Conservation (phyloP, 75 land plant species). For the Picea glauca region DNA sequence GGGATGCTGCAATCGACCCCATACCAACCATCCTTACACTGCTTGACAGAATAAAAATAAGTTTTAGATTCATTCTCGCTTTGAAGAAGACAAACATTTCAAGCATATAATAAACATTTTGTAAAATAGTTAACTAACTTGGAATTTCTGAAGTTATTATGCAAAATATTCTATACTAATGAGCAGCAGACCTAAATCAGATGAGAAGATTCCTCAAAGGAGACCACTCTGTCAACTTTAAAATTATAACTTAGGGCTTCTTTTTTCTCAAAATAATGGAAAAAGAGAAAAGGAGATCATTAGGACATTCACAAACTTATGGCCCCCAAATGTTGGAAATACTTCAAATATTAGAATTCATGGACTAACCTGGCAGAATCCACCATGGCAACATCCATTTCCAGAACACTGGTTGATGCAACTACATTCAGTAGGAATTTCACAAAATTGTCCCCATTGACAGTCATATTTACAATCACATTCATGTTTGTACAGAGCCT, state of each 20-base stretch:
- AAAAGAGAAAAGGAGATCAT: not conserved
- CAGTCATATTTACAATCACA: slow-evolving; percentile 94
- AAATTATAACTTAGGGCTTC: not conserved
- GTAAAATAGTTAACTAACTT: not conserved
- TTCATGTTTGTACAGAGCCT: slow-evolving; percentile 56
- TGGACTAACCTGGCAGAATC: slow-evolving; percentile 69
- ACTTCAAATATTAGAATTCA: not conserved
- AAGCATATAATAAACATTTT: slow-evolving; percentile 3
- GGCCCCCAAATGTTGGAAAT: not conserved
- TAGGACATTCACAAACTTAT: not conserved
- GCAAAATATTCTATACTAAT: not conserved
- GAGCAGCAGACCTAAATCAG: not conserved
- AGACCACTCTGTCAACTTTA: not conserved
- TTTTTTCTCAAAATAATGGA: not conserved
- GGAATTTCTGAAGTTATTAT: not conserved
- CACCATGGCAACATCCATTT: slow-evolving; percentile 83
- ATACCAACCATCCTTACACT: slow-evolving; percentile 82
- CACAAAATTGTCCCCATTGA: slow-evolving; percentile 64
- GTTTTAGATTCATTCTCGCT: not conserved
- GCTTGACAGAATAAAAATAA: slow-evolving; percentile 12
- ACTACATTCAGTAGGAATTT: slow-evolving; percentile 46
- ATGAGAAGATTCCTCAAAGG: not conserved
- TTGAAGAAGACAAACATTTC: slow-evolving; percentile 4
- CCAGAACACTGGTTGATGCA: slow-evolving; percentile 91
- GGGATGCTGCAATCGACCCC: slow-evolving; percentile 92